These are phyloP conservation scores for Monosporascus sp. DNA, from an alignment of 2,329 filamentous ascomycete genomes.

Conservation along the genomic window DNA sequence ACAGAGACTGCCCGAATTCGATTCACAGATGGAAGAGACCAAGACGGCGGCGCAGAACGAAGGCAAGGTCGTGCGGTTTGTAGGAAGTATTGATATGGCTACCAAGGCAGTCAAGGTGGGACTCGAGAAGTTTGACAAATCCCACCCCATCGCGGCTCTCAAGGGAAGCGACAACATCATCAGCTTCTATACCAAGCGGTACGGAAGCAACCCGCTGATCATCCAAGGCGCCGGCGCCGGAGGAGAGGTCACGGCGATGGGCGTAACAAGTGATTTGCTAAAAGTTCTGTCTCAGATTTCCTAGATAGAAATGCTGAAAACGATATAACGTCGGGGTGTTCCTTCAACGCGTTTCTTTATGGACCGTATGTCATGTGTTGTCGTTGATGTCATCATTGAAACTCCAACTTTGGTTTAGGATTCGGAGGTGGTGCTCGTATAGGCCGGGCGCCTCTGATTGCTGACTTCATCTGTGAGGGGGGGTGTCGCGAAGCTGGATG, in stretches of 20 bases:
- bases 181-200: constrained; percentile 95
- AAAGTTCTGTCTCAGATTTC: constrained; percentile 76
- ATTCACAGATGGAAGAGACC: constrained; percentile 81
- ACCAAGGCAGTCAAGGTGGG: constrained; percentile 84
- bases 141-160: constrained; percentile 85
- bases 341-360: constrained; percentile 5
- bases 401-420: constrained; percentile 1
- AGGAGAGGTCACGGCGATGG: constrained; percentile 95
- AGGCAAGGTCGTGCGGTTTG: constrained; percentile 90
- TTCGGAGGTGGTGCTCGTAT: constrained; percentile 8
- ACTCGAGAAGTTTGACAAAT: constrained; percentile 80
- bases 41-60: constrained; percentile 81
- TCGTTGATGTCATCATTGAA: not conserved
- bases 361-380: constrained; percentile 1
- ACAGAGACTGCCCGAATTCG: constrained; percentile 72
- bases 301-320: constrained; percentile 25
- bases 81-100: constrained; percentile 86
- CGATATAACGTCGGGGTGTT: constrained; percentile 6
- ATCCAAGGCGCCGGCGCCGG: constrained; percentile 93
- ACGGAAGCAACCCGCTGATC: constrained; percentile 85
- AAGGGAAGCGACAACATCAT: constrained; percentile 99
- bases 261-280: constrained; percentile 87
- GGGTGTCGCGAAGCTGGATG: constrained; percentile 10
- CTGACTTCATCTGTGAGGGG: constrained; percentile 1
- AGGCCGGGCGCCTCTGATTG: constrained; percentile 12